Evolutionary conservation across 305 asterid genomes (phyloP), one percentile per base, ranked within the genome.

Genomic region (Fraxinus baroniana): DNA sequence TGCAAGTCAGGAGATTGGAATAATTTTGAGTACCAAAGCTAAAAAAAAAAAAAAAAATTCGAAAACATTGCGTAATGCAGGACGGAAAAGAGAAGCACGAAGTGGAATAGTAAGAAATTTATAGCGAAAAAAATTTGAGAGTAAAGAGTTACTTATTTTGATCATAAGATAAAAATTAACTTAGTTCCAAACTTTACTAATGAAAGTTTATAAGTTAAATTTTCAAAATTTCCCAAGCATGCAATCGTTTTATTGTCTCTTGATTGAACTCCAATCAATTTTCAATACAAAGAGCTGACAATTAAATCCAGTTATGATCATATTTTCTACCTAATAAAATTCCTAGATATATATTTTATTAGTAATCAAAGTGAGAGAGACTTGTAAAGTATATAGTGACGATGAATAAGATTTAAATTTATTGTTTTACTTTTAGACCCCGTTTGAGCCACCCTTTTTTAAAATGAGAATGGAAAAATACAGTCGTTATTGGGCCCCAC

Each of bases 11-110:
- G n/a, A n/a, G 32, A 62, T 8, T 22, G 15, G 72, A 62, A 62
- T 62, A 22, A 62, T 7, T 62, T 8, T 22, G 70, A 20, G 26
- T 20, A 60, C 5, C 30, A 20, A 60, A 60, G 5, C 24, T 57
- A 0, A 18, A 1, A 2, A 6, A 0, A 7, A 22, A 7, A 7
- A n/a, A 60, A 20, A 1, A 2, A 0, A 0, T 0, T 22, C 0
- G 17, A 22, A 20, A 60, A 18, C 13, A 0, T 5, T 60, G 28
- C 1, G 15, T 12, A 46, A 13, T 3, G 55, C 17, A 10, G n/a
- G 5, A 46, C n/a, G 57, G 17, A 46, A 52, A n/a, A 55, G 57
- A 13, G 57, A 46, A 46, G 57, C 55, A 13, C 5, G 5, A 44
- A 44, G 1, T 12, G 5, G 55, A 44, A 0, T 41, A 44, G 4